Evolutionary conservation across 2,329 filamentous ascomycete species (phyloP), one percentile per base, ranked within the genome.

Genomic region (Cladorrhinum sp.): DNA sequence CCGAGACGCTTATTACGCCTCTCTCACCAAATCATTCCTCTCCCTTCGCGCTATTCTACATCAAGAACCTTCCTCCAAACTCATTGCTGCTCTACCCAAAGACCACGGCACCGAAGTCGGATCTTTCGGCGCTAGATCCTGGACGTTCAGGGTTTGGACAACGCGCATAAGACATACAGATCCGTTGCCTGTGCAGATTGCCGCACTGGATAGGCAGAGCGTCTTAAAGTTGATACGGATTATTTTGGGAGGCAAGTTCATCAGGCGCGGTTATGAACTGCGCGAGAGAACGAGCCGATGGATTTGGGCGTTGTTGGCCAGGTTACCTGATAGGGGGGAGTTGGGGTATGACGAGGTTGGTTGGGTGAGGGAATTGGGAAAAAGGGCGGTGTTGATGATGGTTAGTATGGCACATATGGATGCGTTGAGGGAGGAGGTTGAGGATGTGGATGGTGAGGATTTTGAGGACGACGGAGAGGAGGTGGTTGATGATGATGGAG

Each of bases 301-400:
- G 94, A 79, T 91, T 3, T 97, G 92, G 93, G 87, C 89, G 0
- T 74, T 96, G 60, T 78, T 97, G 50, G 91, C 90, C 2, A 83
- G 86, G 60, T 81, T 94, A 61, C 87, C 90, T 0, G 89, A 91
- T 36, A 77, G 85, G 9, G 92, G 92, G 1, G 86, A 90, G 72
- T 77, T 97, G 72, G 85, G 86, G 63, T 89, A 91, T 64, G 83
- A 86, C 49, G 89, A 95, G 69, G 84, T 96, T 30, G 88, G 86
- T 4, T 85, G 86, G 69, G 78, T 97, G 26, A 82, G 94, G 55
- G 91, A 95, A 61, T 73, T 98, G 33, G 92, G 90, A 0, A 91
- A 92, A 74, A 83, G 87, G 65, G 92, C 92, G 0, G 85, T 88
- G 20, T 71, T 86, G 66, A 73, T 89, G 60, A 80, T 83, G 66